Conservation (phyloP, 225 moss, liverwort and hornwort species). For the Physcomitrium patens region DNA sequence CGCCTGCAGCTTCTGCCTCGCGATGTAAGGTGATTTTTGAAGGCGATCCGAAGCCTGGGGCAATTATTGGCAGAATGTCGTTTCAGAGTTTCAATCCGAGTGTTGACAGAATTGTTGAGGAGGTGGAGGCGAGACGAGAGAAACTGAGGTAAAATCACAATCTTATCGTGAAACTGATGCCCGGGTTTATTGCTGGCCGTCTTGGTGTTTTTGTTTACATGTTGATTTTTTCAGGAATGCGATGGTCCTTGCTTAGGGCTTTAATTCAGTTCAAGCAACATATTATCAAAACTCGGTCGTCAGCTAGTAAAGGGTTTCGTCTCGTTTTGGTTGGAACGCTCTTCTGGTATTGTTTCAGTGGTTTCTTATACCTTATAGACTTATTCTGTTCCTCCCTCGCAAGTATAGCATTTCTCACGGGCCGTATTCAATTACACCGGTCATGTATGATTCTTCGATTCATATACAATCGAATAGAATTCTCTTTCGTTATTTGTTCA, state of each 20-base stretch:
- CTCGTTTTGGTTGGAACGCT: too few relatives aligned
- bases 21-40: slow-evolving; percentile 76
- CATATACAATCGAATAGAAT: background rate
- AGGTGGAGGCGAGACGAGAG: slow-evolving; percentile 57
- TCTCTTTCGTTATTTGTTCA: background rate
- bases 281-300: background rate
- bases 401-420: too few relatives aligned
- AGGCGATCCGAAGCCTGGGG: slow-evolving; percentile 78
- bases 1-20: slow-evolving; percentile 36
- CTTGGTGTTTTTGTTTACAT: background rate
- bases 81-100: slow-evolving; percentile 74
- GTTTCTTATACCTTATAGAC: too few relatives aligned
- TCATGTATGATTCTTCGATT: background rate
- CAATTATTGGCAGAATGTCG: slow-evolving; percentile 73
- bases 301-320: background rate
- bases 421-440: background rate
- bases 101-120: slow-evolving; percentile 63
- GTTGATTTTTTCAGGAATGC: background rate
- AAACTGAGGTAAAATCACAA: slow-evolving; percentile 41
- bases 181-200: background rate
- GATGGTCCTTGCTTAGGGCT: background rate
- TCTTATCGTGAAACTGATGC: background rate
- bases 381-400: too few relatives aligned
- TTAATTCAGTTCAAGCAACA: background rate
- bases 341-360: too few relatives aligned